Evolutionary conservation across 2,329 filamentous ascomycete species (phyloP), one percentile per base, ranked within the genome.

Genomic region (Diaporthe nobilis): DNA sequence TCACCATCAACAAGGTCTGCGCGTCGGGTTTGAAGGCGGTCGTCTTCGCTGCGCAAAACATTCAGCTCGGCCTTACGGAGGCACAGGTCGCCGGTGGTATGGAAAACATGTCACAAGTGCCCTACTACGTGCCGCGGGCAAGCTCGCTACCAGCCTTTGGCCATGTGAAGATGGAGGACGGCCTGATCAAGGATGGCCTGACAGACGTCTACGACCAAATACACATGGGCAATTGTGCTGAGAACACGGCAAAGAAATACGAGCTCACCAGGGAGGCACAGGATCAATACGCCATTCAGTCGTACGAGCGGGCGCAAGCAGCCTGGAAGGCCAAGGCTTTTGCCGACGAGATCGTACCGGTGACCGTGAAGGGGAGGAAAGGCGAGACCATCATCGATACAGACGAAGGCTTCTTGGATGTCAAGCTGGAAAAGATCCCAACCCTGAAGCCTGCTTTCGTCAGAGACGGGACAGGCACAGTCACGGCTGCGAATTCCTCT

Each of bases 1-100:
- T 94, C 70, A 98, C 97, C 22, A 93, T 99, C 85, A 99, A 99
- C 89, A 99, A 99, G 86, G 97, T 99, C 76, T 99, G 97, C 87
- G 94, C 97, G 5, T 98, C 96, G 0, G 97, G 97, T 7, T 88
- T 99, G 79, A 99, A 99, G 85, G 94, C 97, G 1, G 95, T 98
- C 6, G 92, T 91, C 31, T 90, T 98, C 60, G 97, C 96, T 1
- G 96, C 96, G 1, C 95, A 98, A 82, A 97, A 98, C 82, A 98
- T 98, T 80, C 95, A 98, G 85, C 90, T 99, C 15, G 96, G 97
- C 7, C 89, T 98, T 13, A 91, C 95, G 22, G 94, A 98, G 81
- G 96, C 94, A 0, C 94, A 98, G 83, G 89, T 98, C 10, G 97
- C 97, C 1, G 97, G 97, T 77, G 97, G 97, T 72, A 98, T 99